Conservation (phyloP, 116 monocot genomes). For the Phalaenopsis hybrid region DNA sequence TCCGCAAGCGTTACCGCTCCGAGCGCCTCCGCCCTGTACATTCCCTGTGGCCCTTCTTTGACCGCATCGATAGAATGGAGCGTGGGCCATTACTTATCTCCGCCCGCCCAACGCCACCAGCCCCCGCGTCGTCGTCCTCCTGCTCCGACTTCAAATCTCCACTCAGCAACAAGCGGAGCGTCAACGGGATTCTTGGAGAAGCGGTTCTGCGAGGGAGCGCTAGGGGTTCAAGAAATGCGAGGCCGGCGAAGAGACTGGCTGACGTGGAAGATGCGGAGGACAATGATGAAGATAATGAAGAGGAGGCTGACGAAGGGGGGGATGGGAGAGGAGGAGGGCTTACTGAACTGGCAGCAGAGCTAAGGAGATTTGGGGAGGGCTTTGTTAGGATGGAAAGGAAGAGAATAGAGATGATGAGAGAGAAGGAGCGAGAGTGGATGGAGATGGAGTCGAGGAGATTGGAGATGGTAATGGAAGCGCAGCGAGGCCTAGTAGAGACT, state of each 20-base stretch:
- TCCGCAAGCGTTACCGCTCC: slow-evolving; percentile 57
- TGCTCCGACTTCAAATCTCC: neutral
- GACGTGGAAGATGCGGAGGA: slow-evolving; percentile 5
- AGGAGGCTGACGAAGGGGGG: slow-evolving; percentile 9
- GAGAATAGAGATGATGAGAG: slow-evolving; percentile 61
- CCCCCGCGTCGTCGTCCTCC: slow-evolving; percentile 4
- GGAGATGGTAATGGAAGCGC: slow-evolving; percentile 46
- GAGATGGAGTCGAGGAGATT: slow-evolving; percentile 46
- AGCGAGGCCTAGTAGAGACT: slow-evolving; percentile 30
- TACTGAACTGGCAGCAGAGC: slow-evolving; percentile 18
- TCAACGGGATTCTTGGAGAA: slow-evolving; percentile 25
- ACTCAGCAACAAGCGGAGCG: slow-evolving; percentile 4
- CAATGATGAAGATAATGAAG: slow-evolving; percentile 13
- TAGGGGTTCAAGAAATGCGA: slow-evolving; percentile 11
- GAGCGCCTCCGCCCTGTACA: slow-evolving; percentile 30
- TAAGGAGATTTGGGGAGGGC: slow-evolving; percentile 39
- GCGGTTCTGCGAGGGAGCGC: neutral
- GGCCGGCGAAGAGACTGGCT: neutral
- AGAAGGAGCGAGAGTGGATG: slow-evolving; percentile 55
- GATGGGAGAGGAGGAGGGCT: neutral
- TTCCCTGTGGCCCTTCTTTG: slow-evolving; percentile 51
- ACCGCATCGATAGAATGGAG: slow-evolving; percentile 45
- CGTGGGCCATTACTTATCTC: slow-evolving; percentile 45
- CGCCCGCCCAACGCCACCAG: slow-evolving; percentile 10
- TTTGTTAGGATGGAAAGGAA: slow-evolving; percentile 51